These are phyloP conservation scores for Martiniozyma abietophila DNA, from an alignment of 805 yeast species.

Conservation along the genomic window DNA sequence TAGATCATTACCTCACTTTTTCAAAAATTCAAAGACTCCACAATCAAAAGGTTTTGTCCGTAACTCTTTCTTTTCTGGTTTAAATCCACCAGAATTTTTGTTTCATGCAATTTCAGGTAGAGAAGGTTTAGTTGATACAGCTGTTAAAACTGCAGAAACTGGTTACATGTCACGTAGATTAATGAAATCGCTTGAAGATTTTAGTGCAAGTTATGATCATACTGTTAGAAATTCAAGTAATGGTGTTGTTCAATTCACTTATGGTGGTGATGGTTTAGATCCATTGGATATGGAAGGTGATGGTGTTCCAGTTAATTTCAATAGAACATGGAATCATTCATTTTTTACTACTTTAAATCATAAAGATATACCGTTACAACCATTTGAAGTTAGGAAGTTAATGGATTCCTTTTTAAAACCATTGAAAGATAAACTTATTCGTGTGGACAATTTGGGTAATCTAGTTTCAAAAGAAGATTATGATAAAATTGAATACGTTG, in stretches of 20 bases:
- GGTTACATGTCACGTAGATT: slow-evolving; percentile 90
- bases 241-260: slow-evolving; percentile 94
- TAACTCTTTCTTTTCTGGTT: slow-evolving; percentile 89
- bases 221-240: slow-evolving; percentile 93
- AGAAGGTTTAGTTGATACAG: slow-evolving; percentile 98
- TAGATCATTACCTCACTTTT: slow-evolving; percentile 94
- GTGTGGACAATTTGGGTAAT: slow-evolving; percentile 69
- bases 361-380: slow-evolving; percentile 48
- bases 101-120: slow-evolving; percentile 99
- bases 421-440: slow-evolving; percentile 45
- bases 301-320: slow-evolving; percentile 90
- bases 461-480: slow-evolving; percentile 34
- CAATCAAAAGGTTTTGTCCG: slow-evolving; percentile 97
- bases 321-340: slow-evolving; percentile 92
- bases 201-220: slow-evolving; percentile 85
- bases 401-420: slow-evolving; percentile 52
- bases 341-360: slow-evolving; percentile 57
- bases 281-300: slow-evolving; percentile 99
- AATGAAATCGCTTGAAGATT: slow-evolving; percentile 92
- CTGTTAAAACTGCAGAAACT: slow-evolving; percentile 92
- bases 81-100: slow-evolving; percentile 81
- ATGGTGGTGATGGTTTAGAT: slow-evolving; percentile 98
- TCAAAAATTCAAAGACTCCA: slow-evolving; percentile 92
- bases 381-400: slow-evolving; percentile 54
- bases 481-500: slow-evolving; percentile 56